Evolutionary conservation across 495 filamentous ascomycete genomes (phyloP), one percentile per base, ranked within the genome.

Genomic region (Parathielavia hyrcaniae): DNA sequence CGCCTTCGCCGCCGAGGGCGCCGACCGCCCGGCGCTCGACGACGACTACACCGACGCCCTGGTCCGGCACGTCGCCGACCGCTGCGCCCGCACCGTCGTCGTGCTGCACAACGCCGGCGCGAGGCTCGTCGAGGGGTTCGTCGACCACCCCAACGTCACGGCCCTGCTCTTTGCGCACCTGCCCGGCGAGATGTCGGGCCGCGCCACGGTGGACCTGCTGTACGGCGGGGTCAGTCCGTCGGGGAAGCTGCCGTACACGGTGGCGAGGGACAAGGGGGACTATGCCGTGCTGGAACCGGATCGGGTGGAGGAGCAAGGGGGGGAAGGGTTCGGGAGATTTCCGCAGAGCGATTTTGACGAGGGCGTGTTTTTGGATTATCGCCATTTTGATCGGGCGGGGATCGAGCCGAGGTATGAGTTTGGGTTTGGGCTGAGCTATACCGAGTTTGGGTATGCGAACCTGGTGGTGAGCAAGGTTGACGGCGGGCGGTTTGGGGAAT

Each of bases 201-300:
- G 74, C 35, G 76, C 81, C 1, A 65, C 87, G 9, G 74, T 79
- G 0, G 71, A 79, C 8, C 63, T 89, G 1, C 70, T 89, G 1
- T 86, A 84, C 62, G 85, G 85, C 12, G 72, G 78, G 13, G 68
- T 72, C 23, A 81, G 79, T 39, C 81, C 80, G 0, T 83, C 78
- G 0, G 87, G 85, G 32, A 82, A 85, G 46, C 75, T 90, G 9
- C 86, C 87, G 0, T 91, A 89, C 61, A 87, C 83, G 0, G 80
- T 90, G n/a, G 84, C 83, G 5, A 73, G 76, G 26, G 79, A 83
- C 48, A 83, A 81, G 55, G 70, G 66, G 9, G 84, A 90, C 60
- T 90, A 85, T 64, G 74, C 74, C n/a, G 70, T 71, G 5, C 66
- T 69, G 30, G 66, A 64, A 6, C 73, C 68, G 26, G 46, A 49